A percentile compares a stretch with the other conserved stretches of the same genome.
Evolutionary conservation across 805 yeast genomes (phyloP).

Genomic region (fission yeast (Schizosaccharomyces pombe)): DNA sequence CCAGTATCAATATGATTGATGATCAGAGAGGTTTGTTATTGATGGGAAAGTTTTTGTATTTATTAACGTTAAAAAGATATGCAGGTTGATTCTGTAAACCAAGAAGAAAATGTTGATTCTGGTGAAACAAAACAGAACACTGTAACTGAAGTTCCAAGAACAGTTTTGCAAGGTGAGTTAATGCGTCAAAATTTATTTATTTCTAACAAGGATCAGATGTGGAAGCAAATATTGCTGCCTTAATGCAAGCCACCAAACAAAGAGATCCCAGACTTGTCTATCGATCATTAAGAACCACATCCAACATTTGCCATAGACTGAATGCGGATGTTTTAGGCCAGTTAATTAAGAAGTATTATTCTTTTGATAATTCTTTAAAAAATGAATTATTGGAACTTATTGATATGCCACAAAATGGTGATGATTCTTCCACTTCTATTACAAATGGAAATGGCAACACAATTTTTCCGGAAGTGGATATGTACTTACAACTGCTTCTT

Average conservation of each 20-base stretch:
- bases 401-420: not conserved
- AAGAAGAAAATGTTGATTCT: not conserved
- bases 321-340: conserved; percentile 29
- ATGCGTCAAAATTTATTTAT: not conserved
- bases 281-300: conserved; percentile 64
- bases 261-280: conserved; percentile 74
- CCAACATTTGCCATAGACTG: conserved; percentile 44
- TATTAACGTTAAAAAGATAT: not conserved
- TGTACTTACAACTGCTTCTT: not conserved
- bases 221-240: not conserved
- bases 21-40: not conserved
- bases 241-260: conserved; percentile 36
- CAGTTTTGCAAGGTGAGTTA: not conserved
- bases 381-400: not conserved
- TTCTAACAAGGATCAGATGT: not conserved
- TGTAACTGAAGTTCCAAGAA: not conserved
- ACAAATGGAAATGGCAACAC: not conserved
- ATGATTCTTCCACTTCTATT: too few species aligned
- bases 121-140: not conserved
- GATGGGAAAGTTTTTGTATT: conserved; percentile 2
- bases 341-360: conserved; percentile 34
- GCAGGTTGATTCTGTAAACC: not conserved
- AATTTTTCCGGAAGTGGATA: not conserved
- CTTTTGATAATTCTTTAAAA: conserved; percentile 15
- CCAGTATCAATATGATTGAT: conserved; percentile 4